phyloP scores from a whole-genome alignment of 2,329 filamentous ascomycete species.

The Lachnellula subtilissima region DNA sequence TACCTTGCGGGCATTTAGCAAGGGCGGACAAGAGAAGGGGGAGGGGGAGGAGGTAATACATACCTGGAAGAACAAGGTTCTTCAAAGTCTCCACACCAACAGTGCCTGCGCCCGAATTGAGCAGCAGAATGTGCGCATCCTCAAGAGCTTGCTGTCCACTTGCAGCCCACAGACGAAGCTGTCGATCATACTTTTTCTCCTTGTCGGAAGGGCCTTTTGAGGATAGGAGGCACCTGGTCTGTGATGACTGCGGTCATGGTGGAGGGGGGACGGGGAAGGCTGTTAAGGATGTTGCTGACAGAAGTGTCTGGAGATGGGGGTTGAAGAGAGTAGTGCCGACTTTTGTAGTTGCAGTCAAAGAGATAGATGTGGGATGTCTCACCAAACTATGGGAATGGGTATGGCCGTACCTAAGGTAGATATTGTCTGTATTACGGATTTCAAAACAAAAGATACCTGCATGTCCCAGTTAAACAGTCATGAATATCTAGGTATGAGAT shows the following conservation, averaged over 20 bases:
- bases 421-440: no score
- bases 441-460: no score
- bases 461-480: no score
- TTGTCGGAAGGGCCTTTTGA: constrained; percentile 53
- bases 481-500: no score
- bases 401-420: no score
- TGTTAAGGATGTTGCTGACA: neutral
- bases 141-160: constrained; percentile 87
- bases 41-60: no score
- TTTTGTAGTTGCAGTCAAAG: no score
- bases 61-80: constrained; percentile 89
- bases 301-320: neutral
- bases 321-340: no score
- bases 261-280: neutral
- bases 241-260: constrained; percentile 28
- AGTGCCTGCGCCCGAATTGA: constrained; percentile 83
- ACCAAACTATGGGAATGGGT: no score
- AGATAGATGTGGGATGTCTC: no score
- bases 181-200: constrained; percentile 83
- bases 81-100: constrained; percentile 89
- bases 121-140: constrained; percentile 80
- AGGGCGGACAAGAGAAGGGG: neutral
- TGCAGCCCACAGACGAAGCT: constrained; percentile 92
- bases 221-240: constrained; percentile 37
- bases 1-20: constrained; percentile 46